A percentile compares a stretch with the other conserved stretches of the same genome.
These are phyloP conservation scores for Selaginella tamariscina DNA, from an alignment of 75 land plant genomes.

Conservation along the genomic window DNA sequence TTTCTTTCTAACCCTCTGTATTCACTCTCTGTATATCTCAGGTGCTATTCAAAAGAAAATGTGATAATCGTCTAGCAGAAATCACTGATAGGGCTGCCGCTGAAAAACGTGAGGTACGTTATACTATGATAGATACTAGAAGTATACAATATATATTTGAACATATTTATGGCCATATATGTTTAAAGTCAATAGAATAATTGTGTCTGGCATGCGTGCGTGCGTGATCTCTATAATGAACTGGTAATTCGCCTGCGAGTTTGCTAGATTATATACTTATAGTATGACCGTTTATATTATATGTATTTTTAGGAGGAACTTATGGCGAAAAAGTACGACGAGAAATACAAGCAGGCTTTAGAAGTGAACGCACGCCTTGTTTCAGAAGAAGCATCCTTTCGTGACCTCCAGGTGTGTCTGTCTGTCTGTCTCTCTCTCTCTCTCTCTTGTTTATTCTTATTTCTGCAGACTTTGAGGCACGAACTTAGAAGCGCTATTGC, in stretches of 20 bases:
- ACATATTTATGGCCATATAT: no score
- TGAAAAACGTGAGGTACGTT: constrained; percentile 79
- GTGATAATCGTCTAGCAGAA: constrained; percentile 85
- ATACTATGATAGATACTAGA: no score
- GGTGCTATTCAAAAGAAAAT: constrained; percentile 87
- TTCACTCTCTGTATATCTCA: constrained; percentile 18
- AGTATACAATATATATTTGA: no score
- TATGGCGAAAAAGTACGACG: constrained; percentile 76
- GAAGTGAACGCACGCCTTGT: constrained; percentile 60
- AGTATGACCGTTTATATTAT: no score
- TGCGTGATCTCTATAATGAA: no score
- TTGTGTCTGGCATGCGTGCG: no score
- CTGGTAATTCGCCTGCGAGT: no score
- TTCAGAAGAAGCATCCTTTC: constrained; percentile 69
- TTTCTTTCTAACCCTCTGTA: not conserved
- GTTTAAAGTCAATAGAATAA: no score
- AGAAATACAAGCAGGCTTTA: constrained; percentile 74
- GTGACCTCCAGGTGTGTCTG: constrained; percentile 62
- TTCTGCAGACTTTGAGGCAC: constrained; percentile 46
- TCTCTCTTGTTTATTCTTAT: not conserved
- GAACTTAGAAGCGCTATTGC: constrained; percentile 67
- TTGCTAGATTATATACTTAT: no score
- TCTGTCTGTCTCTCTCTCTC: no score
- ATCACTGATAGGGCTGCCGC: constrained; percentile 78
- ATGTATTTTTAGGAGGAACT: constrained; percentile 49